phyloP scores from a whole-genome alignment of 331 rosid genomes.

The Arachis monticola region DNA sequence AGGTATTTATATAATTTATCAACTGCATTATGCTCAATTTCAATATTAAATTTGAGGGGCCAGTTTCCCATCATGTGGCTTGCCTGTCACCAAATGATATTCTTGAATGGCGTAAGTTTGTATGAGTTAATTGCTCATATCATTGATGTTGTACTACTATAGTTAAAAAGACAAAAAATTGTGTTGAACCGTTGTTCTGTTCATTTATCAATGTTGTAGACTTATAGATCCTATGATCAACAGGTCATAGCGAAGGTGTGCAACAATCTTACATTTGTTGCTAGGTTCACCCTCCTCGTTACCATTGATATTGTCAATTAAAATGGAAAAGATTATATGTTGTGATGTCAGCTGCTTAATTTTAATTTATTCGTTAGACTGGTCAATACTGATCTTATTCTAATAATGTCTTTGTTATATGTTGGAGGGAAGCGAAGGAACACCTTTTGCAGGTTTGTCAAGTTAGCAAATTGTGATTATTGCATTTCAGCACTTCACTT shows the following conservation, averaged over 20 bases:
- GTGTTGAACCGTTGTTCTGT: constrained; percentile 1
- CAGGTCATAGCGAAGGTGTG: neutral
- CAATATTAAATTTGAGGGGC: constrained; percentile 61
- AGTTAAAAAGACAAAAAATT: neutral
- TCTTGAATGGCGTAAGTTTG: constrained; percentile 98
- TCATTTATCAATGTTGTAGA: constrained; percentile 17
- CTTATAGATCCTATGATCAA: neutral
- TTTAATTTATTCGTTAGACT: constrained; percentile 31
- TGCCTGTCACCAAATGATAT: constrained; percentile 90
- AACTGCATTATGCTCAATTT: constrained; percentile 9
- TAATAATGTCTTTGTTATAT: constrained; percentile 66
- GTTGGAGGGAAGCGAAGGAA: constrained; percentile 98
- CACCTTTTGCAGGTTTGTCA: constrained; percentile 88
- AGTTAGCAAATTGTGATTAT: constrained; percentile 31
- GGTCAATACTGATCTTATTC: constrained; percentile 38
- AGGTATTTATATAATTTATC: constrained; percentile 10
- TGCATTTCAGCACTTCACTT: constrained; percentile 11
- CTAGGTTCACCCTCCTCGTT: constrained; percentile 19
- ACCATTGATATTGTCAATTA: neutral
- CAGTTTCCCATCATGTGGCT: constrained; percentile 94
- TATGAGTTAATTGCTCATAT: constrained; percentile 14
- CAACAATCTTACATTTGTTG: constrained; percentile 4
- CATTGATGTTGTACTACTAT: constrained; percentile 10
- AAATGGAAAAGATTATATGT: constrained; percentile 1
- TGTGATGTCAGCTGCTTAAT: constrained; percentile 24